A percentile compares a stretch with the other conserved stretches of the same genome.
Conservation (phyloP, 257 asterid species). For the Nicotiana undulata region DNA sequence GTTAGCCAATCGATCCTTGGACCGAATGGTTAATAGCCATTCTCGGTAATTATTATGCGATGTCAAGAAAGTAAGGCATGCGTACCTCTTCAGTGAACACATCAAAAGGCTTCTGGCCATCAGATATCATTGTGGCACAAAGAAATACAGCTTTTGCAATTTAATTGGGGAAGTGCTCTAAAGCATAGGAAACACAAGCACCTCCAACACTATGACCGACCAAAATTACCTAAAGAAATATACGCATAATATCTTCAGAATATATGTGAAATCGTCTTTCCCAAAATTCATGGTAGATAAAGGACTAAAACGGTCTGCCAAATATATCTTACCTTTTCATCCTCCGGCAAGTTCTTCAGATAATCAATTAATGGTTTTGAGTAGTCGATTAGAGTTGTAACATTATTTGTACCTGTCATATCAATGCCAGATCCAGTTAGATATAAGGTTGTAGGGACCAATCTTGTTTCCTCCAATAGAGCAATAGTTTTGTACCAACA, state of each 20-base stretch:
- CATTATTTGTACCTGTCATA: slow-evolving; percentile 54
- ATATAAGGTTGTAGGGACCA: slow-evolving; percentile 66
- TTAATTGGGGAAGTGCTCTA: slow-evolving; percentile 65
- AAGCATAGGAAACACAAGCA: slow-evolving; percentile 80
- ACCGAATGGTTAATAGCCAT: neutral
- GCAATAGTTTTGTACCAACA: slow-evolving; percentile 97
- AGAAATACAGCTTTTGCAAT: slow-evolving; percentile 75
- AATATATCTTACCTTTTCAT: slow-evolving; percentile 52
- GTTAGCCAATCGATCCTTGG: neutral
- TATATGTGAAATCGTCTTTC: neutral
- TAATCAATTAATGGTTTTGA: slow-evolving; percentile 76
- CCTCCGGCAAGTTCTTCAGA: slow-evolving; percentile 63
- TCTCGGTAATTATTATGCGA: neutral
- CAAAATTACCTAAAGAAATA: slow-evolving; percentile 58
- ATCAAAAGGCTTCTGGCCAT: slow-evolving; percentile 86
- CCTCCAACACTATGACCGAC: slow-evolving; percentile 98
- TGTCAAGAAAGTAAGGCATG: neutral
- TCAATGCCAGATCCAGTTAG: slow-evolving; percentile 89
- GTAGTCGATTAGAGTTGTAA: slow-evolving; percentile 56
- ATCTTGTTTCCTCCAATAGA: slow-evolving; percentile 75
- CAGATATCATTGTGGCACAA: slow-evolving; percentile 77
- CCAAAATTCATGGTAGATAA: neutral
- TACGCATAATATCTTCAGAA: neutral
- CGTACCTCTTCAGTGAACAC: slow-evolving; percentile 88
- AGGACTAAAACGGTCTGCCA: neutral